Conservation (phyloP, 345 rosid species). For the Syzygium aqueum region DNA sequence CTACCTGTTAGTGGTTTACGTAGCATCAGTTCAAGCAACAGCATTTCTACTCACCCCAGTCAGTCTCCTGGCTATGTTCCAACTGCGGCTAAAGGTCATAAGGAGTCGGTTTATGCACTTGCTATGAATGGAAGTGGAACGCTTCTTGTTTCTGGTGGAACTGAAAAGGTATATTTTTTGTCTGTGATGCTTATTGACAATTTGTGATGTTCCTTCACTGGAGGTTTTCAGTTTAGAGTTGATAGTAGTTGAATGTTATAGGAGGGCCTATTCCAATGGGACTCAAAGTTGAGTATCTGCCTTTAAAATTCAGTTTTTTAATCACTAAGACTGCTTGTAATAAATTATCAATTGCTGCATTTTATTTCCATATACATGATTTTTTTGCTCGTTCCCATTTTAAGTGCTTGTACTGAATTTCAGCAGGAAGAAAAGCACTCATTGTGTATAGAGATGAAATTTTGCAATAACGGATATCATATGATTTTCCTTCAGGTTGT, state of each 20-base stretch:
- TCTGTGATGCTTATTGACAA: neutral
- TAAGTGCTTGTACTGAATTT: neutral
- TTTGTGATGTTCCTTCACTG: neutral
- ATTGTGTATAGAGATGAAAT: neutral
- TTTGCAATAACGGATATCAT: neutral
- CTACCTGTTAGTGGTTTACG: slow-evolving; percentile 66
- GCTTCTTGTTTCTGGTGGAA: slow-evolving; percentile 97
- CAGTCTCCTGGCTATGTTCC: slow-evolving; percentile 80
- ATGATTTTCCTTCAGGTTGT: slow-evolving; percentile 50
- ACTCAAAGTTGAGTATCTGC: neutral
- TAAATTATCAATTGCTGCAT: neutral
- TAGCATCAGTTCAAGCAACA: slow-evolving; percentile 75
- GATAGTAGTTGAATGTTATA: neutral
- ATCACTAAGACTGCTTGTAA: neutral
- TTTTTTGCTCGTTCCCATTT: neutral
- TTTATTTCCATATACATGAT: neutral
- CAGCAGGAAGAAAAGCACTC: neutral
- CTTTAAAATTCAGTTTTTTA: neutral
- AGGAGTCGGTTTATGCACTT: slow-evolving; percentile 98
- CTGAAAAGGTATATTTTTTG: slow-evolving; percentile 69
- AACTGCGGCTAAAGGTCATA: slow-evolving; percentile 88
- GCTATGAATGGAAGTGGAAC: slow-evolving; percentile 90
- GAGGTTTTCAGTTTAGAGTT: neutral
- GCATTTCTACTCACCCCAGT: slow-evolving; percentile 53
- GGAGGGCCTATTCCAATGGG: neutral